These are phyloP conservation scores for Irpex sp. DNA, from an alignment of 1,284 basidiomycete genomes.

Conservation along the genomic window DNA sequence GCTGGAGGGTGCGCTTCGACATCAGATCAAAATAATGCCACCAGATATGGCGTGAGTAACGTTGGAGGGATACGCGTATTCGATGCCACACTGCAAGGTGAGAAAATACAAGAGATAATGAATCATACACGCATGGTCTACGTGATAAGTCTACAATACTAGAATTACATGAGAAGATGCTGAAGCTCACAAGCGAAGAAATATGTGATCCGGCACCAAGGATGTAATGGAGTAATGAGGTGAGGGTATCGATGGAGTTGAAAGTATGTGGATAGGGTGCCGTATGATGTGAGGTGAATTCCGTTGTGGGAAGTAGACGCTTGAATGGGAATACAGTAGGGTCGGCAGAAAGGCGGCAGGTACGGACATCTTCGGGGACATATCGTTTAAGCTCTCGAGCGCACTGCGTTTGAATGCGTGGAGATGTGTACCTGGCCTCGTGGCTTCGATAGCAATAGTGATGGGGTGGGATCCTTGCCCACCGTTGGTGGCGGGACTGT, in stretches of 20 bases:
- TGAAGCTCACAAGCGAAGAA: background rate
- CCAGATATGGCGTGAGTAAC: background rate
- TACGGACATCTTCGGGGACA: background rate
- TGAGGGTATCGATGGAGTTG: background rate
- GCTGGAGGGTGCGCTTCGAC: background rate
- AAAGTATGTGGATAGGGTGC: background rate
- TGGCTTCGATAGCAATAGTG: constrained; percentile 73
- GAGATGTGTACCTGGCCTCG: constrained; percentile 61
- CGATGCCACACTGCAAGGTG: background rate
- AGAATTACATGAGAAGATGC: background rate
- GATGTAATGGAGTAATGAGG: background rate
- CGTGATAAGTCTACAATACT: background rate
- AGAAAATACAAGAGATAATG: background rate
- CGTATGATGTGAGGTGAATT: background rate
- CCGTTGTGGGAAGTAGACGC: background rate
- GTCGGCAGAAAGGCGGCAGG: background rate
- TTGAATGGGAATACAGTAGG: background rate
- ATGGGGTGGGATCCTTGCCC: constrained; percentile 64
- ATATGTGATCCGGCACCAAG: background rate
- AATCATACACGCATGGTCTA: background rate
- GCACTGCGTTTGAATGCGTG: constrained; percentile 20
- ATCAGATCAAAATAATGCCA: background rate
- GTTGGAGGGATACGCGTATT: too few species aligned
- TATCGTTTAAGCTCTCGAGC: constrained; percentile 13
- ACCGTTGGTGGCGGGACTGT: constrained; percentile 6